phyloP scores from a whole-genome alignment of 345 rosid species.

The Lagerstroemia speciosa region DNA sequence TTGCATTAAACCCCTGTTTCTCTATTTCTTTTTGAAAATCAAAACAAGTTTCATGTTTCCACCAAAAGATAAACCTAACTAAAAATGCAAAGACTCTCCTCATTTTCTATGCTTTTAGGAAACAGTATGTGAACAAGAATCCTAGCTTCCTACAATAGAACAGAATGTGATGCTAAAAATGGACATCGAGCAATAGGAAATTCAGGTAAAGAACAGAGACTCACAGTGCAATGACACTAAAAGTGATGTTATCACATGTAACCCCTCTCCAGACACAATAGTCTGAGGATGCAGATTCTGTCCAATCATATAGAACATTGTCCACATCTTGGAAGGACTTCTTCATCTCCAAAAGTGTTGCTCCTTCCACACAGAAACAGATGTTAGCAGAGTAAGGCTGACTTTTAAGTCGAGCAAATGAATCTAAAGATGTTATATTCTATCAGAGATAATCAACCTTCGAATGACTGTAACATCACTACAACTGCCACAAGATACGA shows the following conservation, averaged over 20 bases:
- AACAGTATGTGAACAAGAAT: slow-evolving; percentile 4
- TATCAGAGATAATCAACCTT: not conserved
- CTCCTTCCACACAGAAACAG: slow-evolving; percentile 30
- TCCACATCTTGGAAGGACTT: slow-evolving; percentile 88
- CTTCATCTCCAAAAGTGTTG: slow-evolving; percentile 76
- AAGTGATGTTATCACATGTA: slow-evolving; percentile 76
- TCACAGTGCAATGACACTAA: slow-evolving; percentile 73
- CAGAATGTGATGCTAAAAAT: not conserved
- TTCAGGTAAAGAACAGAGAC: slow-evolving; percentile 11
- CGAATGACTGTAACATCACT: not conserved
- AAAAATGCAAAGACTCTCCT: not conserved
- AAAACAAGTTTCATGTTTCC: not conserved
- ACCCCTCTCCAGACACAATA: slow-evolving; percentile 91
- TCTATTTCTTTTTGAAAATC: not conserved
- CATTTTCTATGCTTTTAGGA: not conserved
- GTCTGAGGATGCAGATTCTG: slow-evolving; percentile 63
- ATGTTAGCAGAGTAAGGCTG: not conserved
- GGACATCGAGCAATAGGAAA: not conserved
- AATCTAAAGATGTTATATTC: slow-evolving; percentile 2
- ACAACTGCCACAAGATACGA: not conserved
- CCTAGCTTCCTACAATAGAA: not conserved
- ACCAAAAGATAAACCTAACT: not conserved
- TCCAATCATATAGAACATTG: slow-evolving; percentile 89
- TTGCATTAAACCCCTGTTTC: not conserved
- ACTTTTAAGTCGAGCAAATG: slow-evolving; percentile 4